Percentiles rank a stretch among this genome's conserved stretches.
These are phyloP conservation scores for Tricholoma hemisulphureum DNA, from an alignment of 768 basidiomycete genomes.

Conservation along the genomic window DNA sequence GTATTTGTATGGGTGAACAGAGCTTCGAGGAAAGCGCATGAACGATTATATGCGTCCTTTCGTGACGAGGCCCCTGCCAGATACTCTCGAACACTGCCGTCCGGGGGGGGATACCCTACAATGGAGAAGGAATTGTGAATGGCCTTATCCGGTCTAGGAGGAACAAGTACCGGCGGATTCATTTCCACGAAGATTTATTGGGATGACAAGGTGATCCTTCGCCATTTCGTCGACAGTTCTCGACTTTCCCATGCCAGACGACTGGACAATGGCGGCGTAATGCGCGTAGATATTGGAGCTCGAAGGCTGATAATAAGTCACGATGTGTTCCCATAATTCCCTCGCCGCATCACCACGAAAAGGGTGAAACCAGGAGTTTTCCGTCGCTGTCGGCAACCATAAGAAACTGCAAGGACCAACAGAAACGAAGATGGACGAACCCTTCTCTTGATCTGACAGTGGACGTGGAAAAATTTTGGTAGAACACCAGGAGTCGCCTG, in stretches of 20 bases:
- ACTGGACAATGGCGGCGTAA: slow-evolving; percentile 9
- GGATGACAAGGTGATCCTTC: slow-evolving; percentile 7
- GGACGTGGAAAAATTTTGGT: neutral
- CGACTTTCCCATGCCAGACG: slow-evolving; percentile 14
- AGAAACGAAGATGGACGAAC: too few species aligned
- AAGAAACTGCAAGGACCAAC: neutral
- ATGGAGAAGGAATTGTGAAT: neutral
- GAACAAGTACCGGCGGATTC: slow-evolving; percentile 2
- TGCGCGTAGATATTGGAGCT: neutral
- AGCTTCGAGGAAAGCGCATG: neutral
- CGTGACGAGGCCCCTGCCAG: neutral
- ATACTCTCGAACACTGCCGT: neutral
- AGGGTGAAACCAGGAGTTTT: neutral
- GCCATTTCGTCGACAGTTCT: neutral
- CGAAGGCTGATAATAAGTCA: neutral
- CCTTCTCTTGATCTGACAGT: neutral
- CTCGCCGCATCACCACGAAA: neutral
- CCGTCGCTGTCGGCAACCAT: neutral
- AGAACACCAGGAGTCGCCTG: too few species aligned
- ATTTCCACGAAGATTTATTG: slow-evolving; percentile 12
- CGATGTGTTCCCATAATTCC: neutral
- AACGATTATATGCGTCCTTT: neutral
- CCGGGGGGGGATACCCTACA: neutral
- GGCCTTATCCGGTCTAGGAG: too few species aligned
- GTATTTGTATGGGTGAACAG: neutral